A percentile compares a stretch with the other conserved stretches of the same genome.
Conservation (phyloP, 768 basidiomycete species). For the Termitomyces bulborhizus region DNA sequence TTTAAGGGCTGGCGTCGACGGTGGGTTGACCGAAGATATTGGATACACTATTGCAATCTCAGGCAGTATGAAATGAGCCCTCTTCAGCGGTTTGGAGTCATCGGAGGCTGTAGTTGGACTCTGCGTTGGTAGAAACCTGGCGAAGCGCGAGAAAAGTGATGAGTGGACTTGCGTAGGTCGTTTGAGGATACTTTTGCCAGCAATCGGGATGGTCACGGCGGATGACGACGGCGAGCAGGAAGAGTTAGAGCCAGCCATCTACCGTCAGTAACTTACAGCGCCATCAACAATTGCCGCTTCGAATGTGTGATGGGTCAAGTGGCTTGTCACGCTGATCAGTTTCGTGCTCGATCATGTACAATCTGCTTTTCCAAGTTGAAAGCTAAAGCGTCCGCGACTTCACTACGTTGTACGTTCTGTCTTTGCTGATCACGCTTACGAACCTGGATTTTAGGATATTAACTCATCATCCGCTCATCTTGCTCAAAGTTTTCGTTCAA, state of each 20-base stretch:
- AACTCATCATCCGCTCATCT: neutral
- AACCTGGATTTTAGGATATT: neutral
- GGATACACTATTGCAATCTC: conserved; percentile 86
- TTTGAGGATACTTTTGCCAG: conserved; percentile 80
- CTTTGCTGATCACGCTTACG: no score
- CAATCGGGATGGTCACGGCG: conserved; percentile 72
- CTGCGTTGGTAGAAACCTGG: conserved; percentile 65
- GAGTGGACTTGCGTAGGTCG: conserved; percentile 62
- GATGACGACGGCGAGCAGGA: conserved; percentile 71
- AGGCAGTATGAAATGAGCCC: conserved; percentile 89
- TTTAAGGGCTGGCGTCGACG: conserved; percentile 69
- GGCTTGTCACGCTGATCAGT: neutral
- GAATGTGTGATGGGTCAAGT: conserved; percentile 4
- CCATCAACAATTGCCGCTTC: conserved; percentile 8
- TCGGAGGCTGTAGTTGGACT: conserved; percentile 29
- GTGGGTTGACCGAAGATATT: conserved; percentile 79
- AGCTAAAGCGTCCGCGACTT: no score
- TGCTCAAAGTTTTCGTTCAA: neutral
- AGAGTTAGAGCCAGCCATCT: conserved; percentile 29
- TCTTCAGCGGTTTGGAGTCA: conserved; percentile 61
- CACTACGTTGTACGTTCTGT: neutral
- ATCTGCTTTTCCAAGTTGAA: no score
- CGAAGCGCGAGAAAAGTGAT: conserved; percentile 68
- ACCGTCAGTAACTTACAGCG: conserved; percentile 1
- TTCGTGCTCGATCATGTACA: no score